Evolutionary conservation across 1,284 basidiomycete genomes (phyloP).

Genomic region (Pseudomicrostroma phylloplanum): DNA sequence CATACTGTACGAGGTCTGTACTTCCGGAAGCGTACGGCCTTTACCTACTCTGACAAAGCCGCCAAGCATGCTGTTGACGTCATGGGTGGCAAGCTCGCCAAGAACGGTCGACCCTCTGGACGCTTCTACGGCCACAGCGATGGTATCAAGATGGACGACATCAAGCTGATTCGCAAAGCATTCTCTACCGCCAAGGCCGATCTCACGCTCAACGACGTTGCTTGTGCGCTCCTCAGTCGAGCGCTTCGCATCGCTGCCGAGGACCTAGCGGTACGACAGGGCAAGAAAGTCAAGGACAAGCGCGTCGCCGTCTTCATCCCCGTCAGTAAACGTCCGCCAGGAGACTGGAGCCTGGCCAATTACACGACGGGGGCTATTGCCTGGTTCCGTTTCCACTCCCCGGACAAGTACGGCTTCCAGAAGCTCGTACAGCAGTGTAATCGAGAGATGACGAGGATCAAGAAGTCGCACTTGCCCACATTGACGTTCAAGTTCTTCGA

Average conservation of each 20-base stretch:
- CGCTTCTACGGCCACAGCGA: slow-evolving; percentile 46
- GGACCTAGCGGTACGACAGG: slow-evolving; percentile 16
- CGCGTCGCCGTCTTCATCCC: slow-evolving; percentile 49
- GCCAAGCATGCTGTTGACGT: neutral
- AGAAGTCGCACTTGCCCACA: slow-evolving; percentile 39
- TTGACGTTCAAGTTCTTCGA: slow-evolving; percentile 40
- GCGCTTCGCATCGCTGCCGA: slow-evolving; percentile 44
- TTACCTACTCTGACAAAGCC: slow-evolving; percentile 30
- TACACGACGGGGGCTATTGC: slow-evolving; percentile 45
- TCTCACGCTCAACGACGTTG: slow-evolving; percentile 47
- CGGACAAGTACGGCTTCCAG: slow-evolving; percentile 27
- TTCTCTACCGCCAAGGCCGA: slow-evolving; percentile 34
- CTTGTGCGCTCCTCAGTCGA: slow-evolving; percentile 42
- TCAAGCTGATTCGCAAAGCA: slow-evolving; percentile 47
- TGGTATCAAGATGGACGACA: slow-evolving; percentile 43
- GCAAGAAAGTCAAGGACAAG: slow-evolving; percentile 31
- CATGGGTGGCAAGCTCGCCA: neutral
- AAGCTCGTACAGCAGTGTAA: slow-evolving; percentile 37
- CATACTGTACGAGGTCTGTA: slow-evolving; percentile 45
- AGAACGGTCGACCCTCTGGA: slow-evolving; percentile 18
- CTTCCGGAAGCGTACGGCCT: slow-evolving; percentile 40
- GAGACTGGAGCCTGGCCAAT: slow-evolving; percentile 46
- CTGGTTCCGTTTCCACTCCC: slow-evolving; percentile 44
- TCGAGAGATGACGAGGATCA: slow-evolving; percentile 46
- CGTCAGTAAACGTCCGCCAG: slow-evolving; percentile 40